Conservation (phyloP, 495 filamentous ascomycete species). For the Podospora conica region DNA sequence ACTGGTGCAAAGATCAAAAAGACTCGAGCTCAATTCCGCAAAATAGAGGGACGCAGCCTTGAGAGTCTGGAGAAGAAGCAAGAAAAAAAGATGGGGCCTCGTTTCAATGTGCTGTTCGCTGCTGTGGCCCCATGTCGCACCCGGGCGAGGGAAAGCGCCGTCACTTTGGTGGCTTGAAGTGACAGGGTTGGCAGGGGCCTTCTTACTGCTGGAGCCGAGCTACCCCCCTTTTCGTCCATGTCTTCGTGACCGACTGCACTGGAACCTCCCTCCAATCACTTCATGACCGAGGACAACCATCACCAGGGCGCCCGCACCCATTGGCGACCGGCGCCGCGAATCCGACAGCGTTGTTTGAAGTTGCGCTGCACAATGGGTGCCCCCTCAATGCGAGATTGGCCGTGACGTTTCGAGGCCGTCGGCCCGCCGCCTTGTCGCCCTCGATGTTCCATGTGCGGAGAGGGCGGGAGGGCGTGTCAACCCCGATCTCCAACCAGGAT, state of each 20-base stretch:
- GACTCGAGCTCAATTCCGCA: conserved; percentile 1
- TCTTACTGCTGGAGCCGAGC: not conserved
- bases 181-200: conserved; percentile 7
- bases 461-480: conserved; percentile 8
- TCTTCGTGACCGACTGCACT: not conserved
- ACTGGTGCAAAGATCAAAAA: not conserved
- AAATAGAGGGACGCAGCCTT: not conserved
- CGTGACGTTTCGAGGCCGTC: conserved; percentile 9
- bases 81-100: conserved; percentile 6
- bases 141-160: conserved; percentile 11
- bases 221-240: conserved; percentile 1
- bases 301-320: not conserved
- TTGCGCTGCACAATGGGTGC: conserved; percentile 15
- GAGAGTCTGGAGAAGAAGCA: not conserved
- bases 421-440: not conserved
- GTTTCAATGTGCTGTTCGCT: conserved; percentile 12
- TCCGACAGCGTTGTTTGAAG: conserved; percentile 5
- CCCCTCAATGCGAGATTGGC: conserved; percentile 12
- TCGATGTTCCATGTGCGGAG: not conserved
- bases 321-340: conserved; percentile 2
- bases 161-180: conserved; percentile 3
- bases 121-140: not conserved
- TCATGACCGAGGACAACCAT: not conserved
- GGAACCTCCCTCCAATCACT: not conserved
- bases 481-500: conserved; percentile 9